phyloP scores from a whole-genome alignment of 768 basidiomycete genomes.

The Tubosaeta sp. region DNA sequence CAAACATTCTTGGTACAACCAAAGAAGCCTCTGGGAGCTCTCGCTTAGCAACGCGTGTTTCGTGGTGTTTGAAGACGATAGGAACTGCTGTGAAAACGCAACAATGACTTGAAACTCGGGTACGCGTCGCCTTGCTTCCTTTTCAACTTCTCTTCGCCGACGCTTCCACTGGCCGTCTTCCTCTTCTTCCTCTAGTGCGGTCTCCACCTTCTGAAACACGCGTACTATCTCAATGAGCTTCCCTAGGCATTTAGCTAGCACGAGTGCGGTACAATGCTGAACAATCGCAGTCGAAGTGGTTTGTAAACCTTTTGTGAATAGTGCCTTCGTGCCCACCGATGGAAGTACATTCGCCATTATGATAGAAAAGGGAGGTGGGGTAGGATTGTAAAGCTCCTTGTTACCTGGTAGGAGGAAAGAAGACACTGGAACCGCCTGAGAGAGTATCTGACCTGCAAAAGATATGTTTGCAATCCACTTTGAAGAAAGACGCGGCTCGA shows the following conservation, averaged over 20 bases:
- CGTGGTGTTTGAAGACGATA: conserved; percentile 31
- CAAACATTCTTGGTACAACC: conserved; percentile 78
- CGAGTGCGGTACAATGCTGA: conserved; percentile 79
- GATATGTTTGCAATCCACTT: conserved; percentile 91
- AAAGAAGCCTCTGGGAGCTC: conserved; percentile 73
- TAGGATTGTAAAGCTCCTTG: conserved; percentile 52
- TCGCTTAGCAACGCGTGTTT: conserved; percentile 69
- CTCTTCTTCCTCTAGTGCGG: conserved; percentile 56
- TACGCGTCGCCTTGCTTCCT: conserved; percentile 67
- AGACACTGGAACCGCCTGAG: conserved; percentile 62
- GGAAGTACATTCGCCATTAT: conserved; percentile 83
- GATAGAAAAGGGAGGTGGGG: conserved; percentile 66
- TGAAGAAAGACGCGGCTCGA: conserved; percentile 83
- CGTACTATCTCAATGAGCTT: conserved; percentile 61
- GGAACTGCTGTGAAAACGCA: conserved; percentile 64
- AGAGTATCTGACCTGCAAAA: conserved; percentile 74
- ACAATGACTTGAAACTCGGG: conserved; percentile 88
- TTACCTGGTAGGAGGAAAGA: conserved; percentile 55
- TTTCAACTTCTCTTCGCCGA: conserved; percentile 63
- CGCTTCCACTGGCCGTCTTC: conserved; percentile 70
- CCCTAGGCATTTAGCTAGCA: conserved; percentile 66
- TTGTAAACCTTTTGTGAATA: conserved; percentile 81
- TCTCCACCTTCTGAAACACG: conserved; percentile 45
- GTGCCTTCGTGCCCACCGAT: conserved; percentile 58
- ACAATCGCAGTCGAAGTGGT: conserved; percentile 63